Conservation (phyloP, 805 yeast genomes). For the Danielia reshetovae region DNA sequence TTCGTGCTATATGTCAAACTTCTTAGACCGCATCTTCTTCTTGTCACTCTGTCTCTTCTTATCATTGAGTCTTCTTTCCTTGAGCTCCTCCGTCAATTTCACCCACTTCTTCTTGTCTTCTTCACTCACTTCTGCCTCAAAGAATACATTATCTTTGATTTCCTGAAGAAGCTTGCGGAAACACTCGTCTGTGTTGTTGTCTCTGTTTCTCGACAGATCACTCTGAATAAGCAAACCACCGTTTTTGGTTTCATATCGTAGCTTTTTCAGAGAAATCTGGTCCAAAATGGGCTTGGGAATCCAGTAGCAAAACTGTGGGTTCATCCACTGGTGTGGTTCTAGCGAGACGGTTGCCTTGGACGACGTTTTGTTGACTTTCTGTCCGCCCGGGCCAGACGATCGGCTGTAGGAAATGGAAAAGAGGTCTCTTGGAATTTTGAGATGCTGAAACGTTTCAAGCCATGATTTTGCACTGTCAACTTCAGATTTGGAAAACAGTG, state of each 20-base stretch:
- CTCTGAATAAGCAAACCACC: slow-evolving; percentile 59
- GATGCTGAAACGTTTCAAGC: slow-evolving; percentile 30
- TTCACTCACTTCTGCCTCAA: slow-evolving; percentile 45
- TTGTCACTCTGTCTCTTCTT: slow-evolving; percentile 39
- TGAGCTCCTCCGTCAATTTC: slow-evolving; percentile 25
- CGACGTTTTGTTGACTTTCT: slow-evolving; percentile 72
- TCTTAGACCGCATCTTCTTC: slow-evolving; percentile 32
- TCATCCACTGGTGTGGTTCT: slow-evolving; percentile 39
- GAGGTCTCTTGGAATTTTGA: slow-evolving; percentile 39
- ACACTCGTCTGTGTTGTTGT: slow-evolving; percentile 54
- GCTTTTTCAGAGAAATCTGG: slow-evolving; percentile 36
- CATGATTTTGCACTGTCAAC: slow-evolving; percentile 37
- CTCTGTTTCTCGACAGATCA: slow-evolving; percentile 57
- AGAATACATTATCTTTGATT: slow-evolving; percentile 43
- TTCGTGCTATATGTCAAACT: slow-evolving; percentile 27
- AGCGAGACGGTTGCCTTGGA: slow-evolving; percentile 63
- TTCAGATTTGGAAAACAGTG: slow-evolving; percentile 2
- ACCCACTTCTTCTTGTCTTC: slow-evolving; percentile 53
- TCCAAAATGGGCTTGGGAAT: slow-evolving; percentile 49
- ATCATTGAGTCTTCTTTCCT: slow-evolving; percentile 29
- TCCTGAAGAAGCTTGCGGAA: slow-evolving; percentile 54
- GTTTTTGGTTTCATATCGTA: slow-evolving; percentile 51
- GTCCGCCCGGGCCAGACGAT: slow-evolving; percentile 86
- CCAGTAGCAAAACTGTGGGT: slow-evolving; percentile 45
- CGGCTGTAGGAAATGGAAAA: slow-evolving; percentile 49